phyloP scores from a whole-genome alignment of 2,329 filamentous ascomycete genomes.

The Aspergillus fischeri region DNA sequence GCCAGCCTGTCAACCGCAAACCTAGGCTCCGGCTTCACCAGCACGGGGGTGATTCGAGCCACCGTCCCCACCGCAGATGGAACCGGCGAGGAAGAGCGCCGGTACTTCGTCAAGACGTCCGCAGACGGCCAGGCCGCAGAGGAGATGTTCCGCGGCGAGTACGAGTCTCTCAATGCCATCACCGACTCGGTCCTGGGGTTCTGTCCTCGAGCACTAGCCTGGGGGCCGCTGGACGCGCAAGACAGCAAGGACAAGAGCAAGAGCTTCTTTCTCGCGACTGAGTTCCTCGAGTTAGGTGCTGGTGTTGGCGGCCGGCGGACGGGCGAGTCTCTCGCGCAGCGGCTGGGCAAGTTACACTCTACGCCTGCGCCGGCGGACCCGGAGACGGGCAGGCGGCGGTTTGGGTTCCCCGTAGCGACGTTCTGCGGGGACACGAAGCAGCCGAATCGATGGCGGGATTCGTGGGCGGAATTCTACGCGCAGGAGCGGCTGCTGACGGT shows the following conservation, averaged over 20 bases:
- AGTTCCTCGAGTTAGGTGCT: conserved; percentile 67
- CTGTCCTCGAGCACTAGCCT: conserved; percentile 70
- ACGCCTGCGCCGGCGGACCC: conserved; percentile 59
- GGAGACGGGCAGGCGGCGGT: conserved; percentile 48
- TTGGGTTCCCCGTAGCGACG: conserved; percentile 79
- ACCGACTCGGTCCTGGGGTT: conserved; percentile 66
- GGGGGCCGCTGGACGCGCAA: conserved; percentile 52
- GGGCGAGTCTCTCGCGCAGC: conserved; percentile 58
- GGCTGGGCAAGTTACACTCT: conserved; percentile 74
- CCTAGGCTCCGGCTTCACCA: conserved; percentile 43
- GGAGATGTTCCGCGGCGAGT: conserved; percentile 61
- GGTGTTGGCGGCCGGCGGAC: conserved; percentile 49
- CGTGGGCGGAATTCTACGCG: conserved; percentile 84
- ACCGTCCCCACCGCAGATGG: conserved; percentile 19
- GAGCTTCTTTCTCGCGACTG: conserved; percentile 60
- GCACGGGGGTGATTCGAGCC: conserved; percentile 39
- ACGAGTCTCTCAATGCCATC: conserved; percentile 78
- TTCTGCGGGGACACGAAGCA: conserved; percentile 84
- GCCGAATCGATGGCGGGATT: conserved; percentile 67
- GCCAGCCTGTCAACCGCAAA: conserved; percentile 34
- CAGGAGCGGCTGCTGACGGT: conserved; percentile 69
- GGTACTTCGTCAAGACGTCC: conserved; percentile 41
- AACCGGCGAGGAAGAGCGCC: conserved; percentile 22
- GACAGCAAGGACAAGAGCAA: conserved; percentile 35
- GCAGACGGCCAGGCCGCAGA: conserved; percentile 28